Evolutionary conservation across 116 monocot genomes (phyloP).

Genomic region (Dioscorea cayenensis): DNA sequence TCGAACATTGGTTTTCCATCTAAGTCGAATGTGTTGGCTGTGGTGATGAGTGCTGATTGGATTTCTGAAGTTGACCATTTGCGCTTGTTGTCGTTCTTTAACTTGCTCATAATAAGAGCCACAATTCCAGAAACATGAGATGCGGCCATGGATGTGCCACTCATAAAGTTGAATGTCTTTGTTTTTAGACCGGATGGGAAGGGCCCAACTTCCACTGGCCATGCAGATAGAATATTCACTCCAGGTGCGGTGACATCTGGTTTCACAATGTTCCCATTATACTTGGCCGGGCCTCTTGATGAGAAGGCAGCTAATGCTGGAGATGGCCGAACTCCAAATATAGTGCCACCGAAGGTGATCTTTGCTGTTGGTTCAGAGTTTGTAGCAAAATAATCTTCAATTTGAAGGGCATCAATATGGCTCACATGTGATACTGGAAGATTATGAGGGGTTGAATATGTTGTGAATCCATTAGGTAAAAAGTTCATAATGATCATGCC

Average conservation of each 20-base stretch:
- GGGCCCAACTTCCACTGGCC: not conserved
- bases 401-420: no score
- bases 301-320: not conserved
- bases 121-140: not conserved
- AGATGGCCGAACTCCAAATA: not conserved
- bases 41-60: not conserved
- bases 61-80: not conserved
- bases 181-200: not conserved
- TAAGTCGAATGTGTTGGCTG: no score
- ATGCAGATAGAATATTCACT: not conserved
- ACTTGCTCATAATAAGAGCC: not conserved
- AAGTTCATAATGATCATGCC: no score
- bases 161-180: not conserved
- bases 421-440: no score
- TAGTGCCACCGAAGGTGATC: not conserved
- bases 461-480: no score
- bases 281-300: not conserved
- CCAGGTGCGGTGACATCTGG: not conserved
- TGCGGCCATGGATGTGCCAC: not conserved
- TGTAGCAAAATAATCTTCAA: not conserved
- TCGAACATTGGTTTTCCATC: no score
- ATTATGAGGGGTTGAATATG: no score
- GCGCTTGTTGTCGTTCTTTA: not conserved
- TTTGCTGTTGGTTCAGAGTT: not conserved
- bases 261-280: not conserved